Percentiles rank a stretch among this genome's conserved stretches.
phyloP scores from a whole-genome alignment of 345 rosid species.

The Eucalyptus cloeziana region DNA sequence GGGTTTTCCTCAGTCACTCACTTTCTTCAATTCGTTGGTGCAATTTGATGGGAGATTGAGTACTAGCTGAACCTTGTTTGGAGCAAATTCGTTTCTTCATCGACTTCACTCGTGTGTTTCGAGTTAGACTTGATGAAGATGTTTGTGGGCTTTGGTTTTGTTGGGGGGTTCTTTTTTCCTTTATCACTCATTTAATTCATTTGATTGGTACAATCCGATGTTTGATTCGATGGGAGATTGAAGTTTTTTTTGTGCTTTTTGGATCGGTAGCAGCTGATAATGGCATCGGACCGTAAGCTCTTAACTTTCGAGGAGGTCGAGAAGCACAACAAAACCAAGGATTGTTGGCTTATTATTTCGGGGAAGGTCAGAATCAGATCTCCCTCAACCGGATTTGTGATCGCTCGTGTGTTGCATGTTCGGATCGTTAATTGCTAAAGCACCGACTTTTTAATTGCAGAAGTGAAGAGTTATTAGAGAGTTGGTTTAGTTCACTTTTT shows the following conservation, averaged over 20 bases:
- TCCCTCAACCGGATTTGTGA: background rate
- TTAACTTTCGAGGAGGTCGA: slow-evolving; percentile 61
- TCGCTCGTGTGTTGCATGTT: background rate
- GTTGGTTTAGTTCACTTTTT: background rate
- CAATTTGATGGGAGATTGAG: background rate
- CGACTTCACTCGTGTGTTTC: background rate
- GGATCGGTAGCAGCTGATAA: slow-evolving; percentile 5
- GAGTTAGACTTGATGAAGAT: background rate
- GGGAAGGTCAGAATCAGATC: slow-evolving; percentile 67
- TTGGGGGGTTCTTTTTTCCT: background rate
- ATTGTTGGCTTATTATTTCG: slow-evolving; percentile 86
- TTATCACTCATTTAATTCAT: background rate
- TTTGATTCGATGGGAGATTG: background rate
- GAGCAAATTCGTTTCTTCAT: background rate
- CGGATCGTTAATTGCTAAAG: background rate
- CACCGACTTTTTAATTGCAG: background rate
- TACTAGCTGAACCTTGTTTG: background rate
- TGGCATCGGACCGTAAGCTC: slow-evolving; percentile 63
- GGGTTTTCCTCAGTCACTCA: background rate
- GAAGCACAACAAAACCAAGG: slow-evolving; percentile 68
- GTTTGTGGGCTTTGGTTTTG: background rate
- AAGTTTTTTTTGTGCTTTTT: slow-evolving; percentile 9
- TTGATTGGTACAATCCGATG: background rate
- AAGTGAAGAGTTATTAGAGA: background rate
- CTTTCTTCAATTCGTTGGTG: background rate